Percentiles rank a stretch among this genome's conserved stretches.
Conservation (phyloP, 805 yeast genomes). For the Candida morakotiae region DNA sequence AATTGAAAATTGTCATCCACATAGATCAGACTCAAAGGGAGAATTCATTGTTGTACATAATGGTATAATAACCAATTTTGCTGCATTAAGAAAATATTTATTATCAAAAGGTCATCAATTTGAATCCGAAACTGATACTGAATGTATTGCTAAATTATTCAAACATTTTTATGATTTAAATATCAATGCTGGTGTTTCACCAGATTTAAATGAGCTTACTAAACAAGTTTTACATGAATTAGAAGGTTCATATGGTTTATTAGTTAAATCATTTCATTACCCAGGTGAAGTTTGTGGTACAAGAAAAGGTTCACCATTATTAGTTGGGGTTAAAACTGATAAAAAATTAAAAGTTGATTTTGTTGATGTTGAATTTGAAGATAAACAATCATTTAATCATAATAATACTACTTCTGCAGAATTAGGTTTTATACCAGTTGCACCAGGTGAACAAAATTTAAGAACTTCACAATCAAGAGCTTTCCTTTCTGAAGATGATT, state of each 20-base stretch:
- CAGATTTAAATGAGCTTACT: slow-evolving; percentile 88
- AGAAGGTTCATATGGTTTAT: slow-evolving; percentile 96
- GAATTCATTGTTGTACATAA: slow-evolving; percentile 94
- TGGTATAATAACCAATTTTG: slow-evolving; percentile 95
- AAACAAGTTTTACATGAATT: slow-evolving; percentile 88
- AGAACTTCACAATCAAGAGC: slow-evolving; percentile 96
- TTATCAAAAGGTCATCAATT: slow-evolving; percentile 74
- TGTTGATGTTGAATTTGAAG: slow-evolving; percentile 97
- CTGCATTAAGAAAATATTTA: slow-evolving; percentile 83
- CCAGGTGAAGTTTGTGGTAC: slow-evolving; percentile 97
- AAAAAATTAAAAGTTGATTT: slow-evolving; percentile 94
- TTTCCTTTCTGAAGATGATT: slow-evolving; percentile 87
- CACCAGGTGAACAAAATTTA: slow-evolving; percentile 50
- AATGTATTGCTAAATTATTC: slow-evolving; percentile 93
- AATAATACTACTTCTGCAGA: slow-evolving; percentile 15
- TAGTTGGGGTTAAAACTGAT: slow-evolving; percentile 96
- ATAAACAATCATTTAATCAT: slow-evolving; percentile 29
- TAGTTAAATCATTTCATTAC: slow-evolving; percentile 86
- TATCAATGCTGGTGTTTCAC: slow-evolving; percentile 64
- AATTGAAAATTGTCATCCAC: slow-evolving; percentile 90
- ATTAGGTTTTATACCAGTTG: slow-evolving; percentile 47
- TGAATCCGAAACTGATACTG: slow-evolving; percentile 95
- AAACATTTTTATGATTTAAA: slow-evolving; percentile 84
- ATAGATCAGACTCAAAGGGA: slow-evolving; percentile 74
- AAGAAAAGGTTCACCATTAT: slow-evolving; percentile 95